phyloP scores from a whole-genome alignment of 73 alveolate species.

The Paramecium octaurelia region DNA sequence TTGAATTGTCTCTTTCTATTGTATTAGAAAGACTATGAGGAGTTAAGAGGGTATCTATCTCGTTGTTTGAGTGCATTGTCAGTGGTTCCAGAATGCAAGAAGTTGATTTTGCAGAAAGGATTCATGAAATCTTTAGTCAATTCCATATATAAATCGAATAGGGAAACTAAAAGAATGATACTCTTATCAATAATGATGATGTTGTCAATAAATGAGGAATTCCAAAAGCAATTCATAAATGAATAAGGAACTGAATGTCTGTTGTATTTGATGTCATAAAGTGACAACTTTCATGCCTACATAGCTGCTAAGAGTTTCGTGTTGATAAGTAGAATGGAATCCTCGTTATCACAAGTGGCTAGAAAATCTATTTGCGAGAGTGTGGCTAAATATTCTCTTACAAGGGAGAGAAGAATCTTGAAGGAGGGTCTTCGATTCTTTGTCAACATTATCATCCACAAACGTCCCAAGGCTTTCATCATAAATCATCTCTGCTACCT shows the following conservation, averaged over 20 bases:
- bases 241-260: constrained; percentile 58
- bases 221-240: constrained; percentile 29
- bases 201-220: constrained; percentile 50
- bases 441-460: constrained; percentile 55
- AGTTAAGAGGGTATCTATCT: constrained; percentile 56
- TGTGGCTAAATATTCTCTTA: background rate
- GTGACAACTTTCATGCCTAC: constrained; percentile 51
- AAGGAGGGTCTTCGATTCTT: constrained; percentile 62
- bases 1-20: background rate
- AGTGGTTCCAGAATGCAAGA: constrained; percentile 56
- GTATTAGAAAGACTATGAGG: constrained; percentile 18
- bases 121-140: constrained; percentile 53
- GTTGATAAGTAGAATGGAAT: constrained; percentile 54
- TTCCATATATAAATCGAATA: constrained; percentile 46
- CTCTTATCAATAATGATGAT: constrained; percentile 57
- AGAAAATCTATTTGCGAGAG: constrained; percentile 48
- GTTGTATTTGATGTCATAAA: constrained; percentile 29
- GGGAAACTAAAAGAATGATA: constrained; percentile 59
- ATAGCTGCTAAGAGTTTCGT: constrained; percentile 60
- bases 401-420: constrained; percentile 56
- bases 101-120: background rate
- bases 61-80: constrained; percentile 43
- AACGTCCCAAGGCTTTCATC: constrained; percentile 35
- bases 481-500: constrained; percentile 15
- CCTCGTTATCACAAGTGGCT: constrained; percentile 25